These are phyloP conservation scores for Daldinia childiae DNA, from an alignment of 495 filamentous ascomycete species.

Conservation along the genomic window DNA sequence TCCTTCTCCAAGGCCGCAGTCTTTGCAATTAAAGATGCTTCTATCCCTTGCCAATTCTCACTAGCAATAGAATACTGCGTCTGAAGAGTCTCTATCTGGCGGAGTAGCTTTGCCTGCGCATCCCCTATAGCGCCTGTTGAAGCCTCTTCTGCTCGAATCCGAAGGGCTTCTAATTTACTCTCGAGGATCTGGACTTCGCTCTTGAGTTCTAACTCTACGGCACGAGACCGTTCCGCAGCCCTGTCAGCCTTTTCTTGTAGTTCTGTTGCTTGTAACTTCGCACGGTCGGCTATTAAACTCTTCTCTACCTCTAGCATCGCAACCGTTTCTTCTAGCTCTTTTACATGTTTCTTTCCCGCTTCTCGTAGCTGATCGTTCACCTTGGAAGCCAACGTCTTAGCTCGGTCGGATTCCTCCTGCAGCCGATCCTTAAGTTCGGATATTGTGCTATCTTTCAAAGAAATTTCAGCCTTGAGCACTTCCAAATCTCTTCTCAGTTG, in stretches of 20 bases:
- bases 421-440: slow-evolving; percentile 75
- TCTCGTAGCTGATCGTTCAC: slow-evolving; percentile 73
- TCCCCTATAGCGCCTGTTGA: slow-evolving; percentile 84
- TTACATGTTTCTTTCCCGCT: slow-evolving; percentile 69
- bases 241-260: slow-evolving; percentile 76
- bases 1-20: slow-evolving; percentile 85
- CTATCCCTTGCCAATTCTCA: slow-evolving; percentile 97
- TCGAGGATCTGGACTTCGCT: slow-evolving; percentile 85
- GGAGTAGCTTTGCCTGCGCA: slow-evolving; percentile 86
- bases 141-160: slow-evolving; percentile 86
- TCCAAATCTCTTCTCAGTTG: slow-evolving; percentile 79
- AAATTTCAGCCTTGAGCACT: slow-evolving; percentile 68
- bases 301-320: slow-evolving; percentile 79
- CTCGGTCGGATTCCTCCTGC: slow-evolving; percentile 71
- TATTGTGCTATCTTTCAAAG: slow-evolving; percentile 71
- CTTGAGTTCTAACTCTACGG: slow-evolving; percentile 81
- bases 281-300: slow-evolving; percentile 72
- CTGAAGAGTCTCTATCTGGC: slow-evolving; percentile 95
- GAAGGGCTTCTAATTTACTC: slow-evolving; percentile 87
- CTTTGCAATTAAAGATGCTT: slow-evolving; percentile 79
- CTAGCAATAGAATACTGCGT: slow-evolving; percentile 93
- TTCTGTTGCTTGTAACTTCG: slow-evolving; percentile 73
- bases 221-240: slow-evolving; percentile 74
- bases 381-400: slow-evolving; percentile 71
- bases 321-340: slow-evolving; percentile 78